Conservation (phyloP, 495 filamentous ascomycete genomes). For the Podospora tetraspora region DNA sequence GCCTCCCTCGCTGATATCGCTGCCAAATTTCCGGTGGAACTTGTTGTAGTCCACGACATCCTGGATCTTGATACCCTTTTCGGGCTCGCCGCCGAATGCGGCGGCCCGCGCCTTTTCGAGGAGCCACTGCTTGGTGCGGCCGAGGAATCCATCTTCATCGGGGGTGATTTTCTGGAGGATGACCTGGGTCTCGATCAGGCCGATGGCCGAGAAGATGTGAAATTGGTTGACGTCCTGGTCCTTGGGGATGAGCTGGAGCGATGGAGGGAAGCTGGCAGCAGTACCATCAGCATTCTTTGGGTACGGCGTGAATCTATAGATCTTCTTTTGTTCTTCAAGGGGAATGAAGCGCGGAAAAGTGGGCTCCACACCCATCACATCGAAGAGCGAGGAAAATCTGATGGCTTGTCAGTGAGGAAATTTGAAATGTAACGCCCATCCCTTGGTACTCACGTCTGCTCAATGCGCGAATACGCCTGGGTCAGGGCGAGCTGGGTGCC, state of each 20-base stretch:
- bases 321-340: slow-evolving; percentile 29
- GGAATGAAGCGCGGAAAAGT: slow-evolving; percentile 28
- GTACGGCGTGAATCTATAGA: slow-evolving; percentile 30
- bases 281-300: slow-evolving; percentile 26
- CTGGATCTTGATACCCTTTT: slow-evolving; percentile 34
- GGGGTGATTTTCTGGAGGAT: slow-evolving; percentile 34
- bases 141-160: slow-evolving; percentile 28
- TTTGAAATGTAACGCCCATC: background rate
- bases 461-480: slow-evolving; percentile 35
- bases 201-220: slow-evolving; percentile 31
- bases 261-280: slow-evolving; percentile 31
- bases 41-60: slow-evolving; percentile 38
- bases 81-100: slow-evolving; percentile 28
- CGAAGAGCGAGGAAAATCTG: slow-evolving; percentile 35
- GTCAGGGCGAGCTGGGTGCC: slow-evolving; percentile 40
- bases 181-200: slow-evolving; percentile 30
- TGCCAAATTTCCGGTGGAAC: slow-evolving; percentile 32
- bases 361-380: slow-evolving; percentile 32
- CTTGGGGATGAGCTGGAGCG: slow-evolving; percentile 28
- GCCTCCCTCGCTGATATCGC: slow-evolving; percentile 33
- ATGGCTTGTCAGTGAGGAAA: background rate
- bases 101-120: slow-evolving; percentile 21
- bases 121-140: slow-evolving; percentile 28
- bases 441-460: slow-evolving; percentile 31
- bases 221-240: slow-evolving; percentile 23